Conservation (phyloP, 495 filamentous ascomycete genomes). For the Chlorociboria aeruginascens region DNA sequence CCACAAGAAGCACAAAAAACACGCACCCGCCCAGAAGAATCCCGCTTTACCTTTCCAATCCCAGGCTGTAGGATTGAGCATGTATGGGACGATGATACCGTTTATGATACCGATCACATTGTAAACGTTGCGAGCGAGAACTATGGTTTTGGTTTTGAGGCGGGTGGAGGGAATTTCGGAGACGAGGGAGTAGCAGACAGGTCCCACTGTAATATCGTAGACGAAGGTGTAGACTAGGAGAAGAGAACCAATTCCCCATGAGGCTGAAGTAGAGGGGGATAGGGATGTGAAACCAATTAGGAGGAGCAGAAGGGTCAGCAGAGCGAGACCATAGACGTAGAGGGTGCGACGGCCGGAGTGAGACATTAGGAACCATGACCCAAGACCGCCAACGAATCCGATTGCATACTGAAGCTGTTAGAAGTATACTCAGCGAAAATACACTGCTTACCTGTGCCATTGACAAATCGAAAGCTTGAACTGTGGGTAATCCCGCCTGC, state of each 20-base stretch:
- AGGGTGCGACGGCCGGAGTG: constrained; percentile 10
- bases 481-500: constrained; percentile 41
- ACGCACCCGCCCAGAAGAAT: constrained; percentile 46
- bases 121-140: constrained; percentile 44
- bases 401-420: constrained; percentile 24
- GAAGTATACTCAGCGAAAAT: not conserved
- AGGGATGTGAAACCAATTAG: constrained; percentile 11
- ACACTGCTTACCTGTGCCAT: constrained; percentile 15
- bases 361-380: constrained; percentile 22
- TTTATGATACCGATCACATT: constrained; percentile 36
- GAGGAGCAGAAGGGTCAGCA: constrained; percentile 12
- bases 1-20: constrained; percentile 31
- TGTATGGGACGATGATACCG: constrained; percentile 36
- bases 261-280: constrained; percentile 4
- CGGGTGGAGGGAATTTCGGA: constrained; percentile 45
- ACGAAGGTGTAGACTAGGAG: constrained; percentile 41
- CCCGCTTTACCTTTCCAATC: constrained; percentile 39
- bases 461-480: constrained; percentile 35
- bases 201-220: constrained; percentile 47
- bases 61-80: constrained; percentile 38
- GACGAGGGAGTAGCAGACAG: constrained; percentile 49
- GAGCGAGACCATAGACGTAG: constrained; percentile 9
- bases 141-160: constrained; percentile 42
- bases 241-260: constrained; percentile 37
- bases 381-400: constrained; percentile 26